Evolutionary conservation across 2,329 filamentous ascomycete species (phyloP).

Genomic region (Aspergillus sp.): DNA sequence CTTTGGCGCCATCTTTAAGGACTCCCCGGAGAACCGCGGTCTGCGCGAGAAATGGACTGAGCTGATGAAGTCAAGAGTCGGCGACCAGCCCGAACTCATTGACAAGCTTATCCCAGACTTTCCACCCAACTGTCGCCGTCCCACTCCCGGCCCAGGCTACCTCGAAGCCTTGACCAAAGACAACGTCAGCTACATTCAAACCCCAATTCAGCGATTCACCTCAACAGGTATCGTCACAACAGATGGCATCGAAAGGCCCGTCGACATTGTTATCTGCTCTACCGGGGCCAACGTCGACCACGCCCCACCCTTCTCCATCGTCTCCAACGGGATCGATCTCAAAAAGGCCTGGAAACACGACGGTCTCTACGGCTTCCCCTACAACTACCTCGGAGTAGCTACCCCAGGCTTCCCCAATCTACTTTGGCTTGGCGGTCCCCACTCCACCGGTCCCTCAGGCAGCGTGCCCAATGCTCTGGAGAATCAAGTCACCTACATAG

Average conservation of each 20-base stretch:
- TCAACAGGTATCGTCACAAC: slow-evolving; percentile 61
- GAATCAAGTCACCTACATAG: slow-evolving; percentile 65
- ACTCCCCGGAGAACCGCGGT: slow-evolving; percentile 53
- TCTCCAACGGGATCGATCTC: slow-evolving; percentile 57
- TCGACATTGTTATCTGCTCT: slow-evolving; percentile 68
- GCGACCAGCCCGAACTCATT: slow-evolving; percentile 58
- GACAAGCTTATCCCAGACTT: slow-evolving; percentile 63
- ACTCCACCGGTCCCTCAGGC: slow-evolving; percentile 61
- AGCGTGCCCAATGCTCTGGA: slow-evolving; percentile 70
- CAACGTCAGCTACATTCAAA: slow-evolving; percentile 64
- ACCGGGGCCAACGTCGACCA: slow-evolving; percentile 66
- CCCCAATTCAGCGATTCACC: slow-evolving; percentile 61
- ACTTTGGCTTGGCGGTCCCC: slow-evolving; percentile 64
- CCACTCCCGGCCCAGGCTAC: slow-evolving; percentile 68
- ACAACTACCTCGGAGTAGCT: slow-evolving; percentile 66
- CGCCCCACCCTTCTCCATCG: slow-evolving; percentile 63
- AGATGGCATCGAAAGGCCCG: slow-evolving; percentile 59
- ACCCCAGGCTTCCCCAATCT: slow-evolving; percentile 69
- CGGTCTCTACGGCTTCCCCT: slow-evolving; percentile 62
- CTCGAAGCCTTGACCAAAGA: slow-evolving; percentile 64
- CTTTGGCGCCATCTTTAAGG: slow-evolving; percentile 58
- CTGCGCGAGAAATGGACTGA: slow-evolving; percentile 52
- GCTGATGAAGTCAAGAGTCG: slow-evolving; percentile 58
- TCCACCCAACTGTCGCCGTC: slow-evolving; percentile 63
- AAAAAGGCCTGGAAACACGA: slow-evolving; percentile 58